Evolutionary conservation across 768 basidiomycete species (phyloP).

Genomic region (Favolaschia claudopus): DNA sequence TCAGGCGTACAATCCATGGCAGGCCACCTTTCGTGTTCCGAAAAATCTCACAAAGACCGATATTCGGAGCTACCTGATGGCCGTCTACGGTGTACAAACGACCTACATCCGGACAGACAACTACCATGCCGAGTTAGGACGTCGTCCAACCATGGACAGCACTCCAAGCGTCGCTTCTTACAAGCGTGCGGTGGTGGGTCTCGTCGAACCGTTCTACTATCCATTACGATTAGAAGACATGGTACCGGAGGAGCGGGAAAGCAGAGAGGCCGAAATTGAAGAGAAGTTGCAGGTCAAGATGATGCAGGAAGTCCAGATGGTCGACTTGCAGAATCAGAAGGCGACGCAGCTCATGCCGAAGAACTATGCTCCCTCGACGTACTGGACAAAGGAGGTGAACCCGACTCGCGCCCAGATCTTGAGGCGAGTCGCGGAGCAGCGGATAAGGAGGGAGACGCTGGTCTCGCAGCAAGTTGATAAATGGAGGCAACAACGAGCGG

Average conservation of each 20-base stretch:
- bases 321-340: constrained; percentile 44
- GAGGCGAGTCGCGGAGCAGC: constrained; percentile 17
- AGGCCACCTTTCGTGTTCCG: constrained; percentile 94
- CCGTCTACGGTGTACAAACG: constrained; percentile 87
- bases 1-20: constrained; percentile 90
- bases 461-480: constrained; percentile 17
- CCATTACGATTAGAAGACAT: constrained; percentile 85
- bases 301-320: constrained; percentile 43
- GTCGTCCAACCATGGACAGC: constrained; percentile 46
- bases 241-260: constrained; percentile 57
- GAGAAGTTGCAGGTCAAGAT: constrained; percentile 60
- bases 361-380: background rate
- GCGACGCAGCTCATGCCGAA: constrained; percentile 48
- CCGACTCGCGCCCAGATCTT: constrained; percentile 24
- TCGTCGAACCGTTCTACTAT: constrained; percentile 94
- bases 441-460: constrained; percentile 11
- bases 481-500: constrained; percentile 21
- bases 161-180: constrained; percentile 53
- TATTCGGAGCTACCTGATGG: constrained; percentile 81
- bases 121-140: constrained; percentile 67
- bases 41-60: constrained; percentile 92
- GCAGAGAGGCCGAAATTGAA: constrained; percentile 70
- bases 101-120: constrained; percentile 98
- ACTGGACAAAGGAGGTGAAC: constrained; percentile 22
- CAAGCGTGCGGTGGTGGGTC: constrained; percentile 92